Percentiles rank a stretch among this genome's conserved stretches.
These are phyloP conservation scores for Aquanectria penicillioides DNA, from an alignment of 2,329 filamentous ascomycete species.

Conservation along the genomic window DNA sequence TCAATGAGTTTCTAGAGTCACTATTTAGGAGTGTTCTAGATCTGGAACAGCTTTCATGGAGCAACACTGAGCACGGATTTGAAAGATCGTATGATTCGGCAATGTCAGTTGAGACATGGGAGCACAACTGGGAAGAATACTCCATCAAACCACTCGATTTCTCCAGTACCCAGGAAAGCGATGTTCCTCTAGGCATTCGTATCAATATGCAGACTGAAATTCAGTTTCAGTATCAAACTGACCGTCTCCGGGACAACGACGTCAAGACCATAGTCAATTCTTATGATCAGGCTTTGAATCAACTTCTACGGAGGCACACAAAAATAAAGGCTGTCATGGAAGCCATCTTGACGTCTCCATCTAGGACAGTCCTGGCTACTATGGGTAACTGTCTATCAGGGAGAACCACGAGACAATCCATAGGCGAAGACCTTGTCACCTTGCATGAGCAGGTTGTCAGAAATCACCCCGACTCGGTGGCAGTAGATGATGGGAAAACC, in stretches of 20 bases:
- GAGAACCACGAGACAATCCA: background rate
- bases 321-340: background rate
- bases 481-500: background rate
- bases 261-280: background rate
- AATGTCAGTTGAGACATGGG: background rate
- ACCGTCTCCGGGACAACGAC: background rate
- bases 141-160: background rate
- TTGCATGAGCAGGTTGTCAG: background rate
- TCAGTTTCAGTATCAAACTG: background rate
- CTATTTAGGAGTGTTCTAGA: background rate
- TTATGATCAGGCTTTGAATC: background rate
- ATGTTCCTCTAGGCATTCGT: background rate
- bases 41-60: background rate
- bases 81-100: background rate
- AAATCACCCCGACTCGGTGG: background rate
- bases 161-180: background rate
- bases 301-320: background rate
- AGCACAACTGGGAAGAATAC: background rate
- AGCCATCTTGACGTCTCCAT: background rate
- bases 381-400: background rate
- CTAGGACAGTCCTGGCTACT: background rate
- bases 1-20: background rate
- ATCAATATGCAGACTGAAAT: background rate
- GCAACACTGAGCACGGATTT: background rate
- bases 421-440: background rate